Percentiles rank a stretch among this genome's conserved stretches.
Conservation (phyloP, 768 basidiomycete genomes). For the Gyrodon lividus region DNA sequence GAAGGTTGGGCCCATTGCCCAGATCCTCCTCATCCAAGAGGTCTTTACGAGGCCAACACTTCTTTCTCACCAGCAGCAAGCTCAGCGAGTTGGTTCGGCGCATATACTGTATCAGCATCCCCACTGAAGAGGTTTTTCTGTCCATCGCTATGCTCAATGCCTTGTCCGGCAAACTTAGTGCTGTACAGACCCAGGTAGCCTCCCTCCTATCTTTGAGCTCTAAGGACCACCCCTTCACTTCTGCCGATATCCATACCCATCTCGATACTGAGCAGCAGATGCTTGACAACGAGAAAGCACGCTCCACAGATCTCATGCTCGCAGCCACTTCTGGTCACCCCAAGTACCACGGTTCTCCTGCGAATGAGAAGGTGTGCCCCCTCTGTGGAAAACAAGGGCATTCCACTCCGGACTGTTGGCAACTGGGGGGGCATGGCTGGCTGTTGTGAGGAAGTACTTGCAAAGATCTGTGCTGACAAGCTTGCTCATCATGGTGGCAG, state of each 20-base stretch:
- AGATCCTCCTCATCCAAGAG: slow-evolving; percentile 20
- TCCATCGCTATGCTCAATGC: too few species aligned
- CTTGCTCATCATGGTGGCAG: not conserved
- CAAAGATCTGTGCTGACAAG: not conserved
- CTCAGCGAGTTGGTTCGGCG: too few species aligned
- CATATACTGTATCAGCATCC: slow-evolving; percentile 17
- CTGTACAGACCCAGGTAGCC: slow-evolving; percentile 5
- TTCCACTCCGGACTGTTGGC: not conserved
- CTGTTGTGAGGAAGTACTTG: not conserved
- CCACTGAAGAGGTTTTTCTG: slow-evolving; percentile 7
- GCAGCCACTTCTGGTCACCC: not conserved
- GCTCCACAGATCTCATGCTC: not conserved
- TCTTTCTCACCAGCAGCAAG: too few species aligned
- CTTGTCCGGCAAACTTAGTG: slow-evolving; percentile 1
- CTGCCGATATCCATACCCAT: not conserved
- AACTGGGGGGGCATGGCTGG: not conserved
- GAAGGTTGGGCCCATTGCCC: slow-evolving; percentile 14
- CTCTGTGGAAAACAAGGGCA: not conserved
- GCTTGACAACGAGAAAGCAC: not conserved
- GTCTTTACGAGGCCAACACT: too few species aligned
- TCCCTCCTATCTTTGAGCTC: not conserved
- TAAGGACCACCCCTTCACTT: not conserved
- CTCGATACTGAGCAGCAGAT: not conserved
- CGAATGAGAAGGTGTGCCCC: not conserved
- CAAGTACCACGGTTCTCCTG: not conserved